Base-by-base conservation (phyloP, 805 yeast genomes). In the Schizosaccharomyces octosporus region DNA sequence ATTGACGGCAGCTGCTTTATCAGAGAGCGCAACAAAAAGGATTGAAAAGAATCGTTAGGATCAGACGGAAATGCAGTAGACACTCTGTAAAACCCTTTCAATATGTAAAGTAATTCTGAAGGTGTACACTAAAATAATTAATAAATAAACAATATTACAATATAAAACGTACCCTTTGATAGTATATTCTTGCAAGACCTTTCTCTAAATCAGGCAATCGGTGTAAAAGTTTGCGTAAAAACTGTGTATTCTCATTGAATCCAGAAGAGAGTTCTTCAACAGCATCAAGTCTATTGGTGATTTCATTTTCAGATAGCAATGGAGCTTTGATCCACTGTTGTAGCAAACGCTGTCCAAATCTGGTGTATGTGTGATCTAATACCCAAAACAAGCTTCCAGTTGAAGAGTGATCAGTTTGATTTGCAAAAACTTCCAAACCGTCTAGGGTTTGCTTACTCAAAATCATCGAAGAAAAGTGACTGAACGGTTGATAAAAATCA, bases 351-450 rank as follows among this genome's bases (percentile, higher is more conserved):
- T 75, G 77, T 0, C 98, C 98, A 70, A 83, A 84, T 36, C 77
- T 75, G 0, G 97, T 86, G 42, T 80, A 72, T 0, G 97, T 86
- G 65, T 84, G 88, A 68, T 90, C 85, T 63, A 93, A 66, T 1
- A 87, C 73, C 88, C 94, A 86, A 17, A 85, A 69, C 15, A 90
- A 72, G 0, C 95, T 81, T 0, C 97, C 97, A 41, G 75, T 71
- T 7, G 73, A 74, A 4, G 75, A 72, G 13, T 72, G 69, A 64
- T 81, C 81, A 0, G 93, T 81, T 3, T 76, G 72, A 66, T 86
- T 86, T 24, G 74, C 73, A 66, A 85, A 87, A 0, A 93, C 78
- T 67, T 93, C 97, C 24, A 93, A 72, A 55, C 85, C 81, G 41
- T 77, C 76, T 4, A 93, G 65, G 0, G 95, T 81, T 66, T 79